Evolutionary conservation across 192 early-diverging fungal genomes (phyloP).

Genomic region (Rhizoclosmatium globosum): DNA sequence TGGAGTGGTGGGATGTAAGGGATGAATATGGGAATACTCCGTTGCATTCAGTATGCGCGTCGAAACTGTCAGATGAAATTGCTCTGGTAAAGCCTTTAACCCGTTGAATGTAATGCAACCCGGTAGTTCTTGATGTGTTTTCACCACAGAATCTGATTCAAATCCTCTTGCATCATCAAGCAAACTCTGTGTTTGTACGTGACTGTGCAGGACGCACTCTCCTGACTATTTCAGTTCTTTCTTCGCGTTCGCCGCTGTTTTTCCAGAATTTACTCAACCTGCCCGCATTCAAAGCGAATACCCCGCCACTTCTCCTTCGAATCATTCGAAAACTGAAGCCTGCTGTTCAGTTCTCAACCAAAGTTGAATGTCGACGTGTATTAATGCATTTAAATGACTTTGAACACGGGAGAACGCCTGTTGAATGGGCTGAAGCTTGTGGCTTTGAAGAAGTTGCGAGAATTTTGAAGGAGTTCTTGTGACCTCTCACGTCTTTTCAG

Average conservation of each 20-base stretch:
- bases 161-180: slow-evolving; percentile 7
- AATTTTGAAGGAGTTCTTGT: neutral
- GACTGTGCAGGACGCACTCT: slow-evolving; percentile 7
- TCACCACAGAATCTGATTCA: slow-evolving; percentile 5
- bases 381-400: neutral
- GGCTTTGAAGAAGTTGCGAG: neutral
- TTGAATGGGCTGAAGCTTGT: slow-evolving; percentile 5
- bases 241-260: neutral
- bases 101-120: neutral
- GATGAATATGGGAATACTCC: neutral
- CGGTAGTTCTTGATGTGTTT: neutral
- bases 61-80: neutral
- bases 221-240: neutral
- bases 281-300: neutral
- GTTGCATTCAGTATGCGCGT: slow-evolving; percentile 5
- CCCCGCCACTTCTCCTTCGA: neutral
- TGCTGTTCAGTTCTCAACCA: neutral
- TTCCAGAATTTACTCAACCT: slow-evolving; percentile 6
- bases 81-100: slow-evolving; percentile 1
- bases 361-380: neutral
- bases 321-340: neutral
- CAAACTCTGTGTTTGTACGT: neutral
- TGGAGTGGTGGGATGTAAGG: slow-evolving; percentile 7
- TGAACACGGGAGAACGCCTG: neutral
- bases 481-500: neutral